Conservation (phyloP, 139 green algal species). For the Monoraphidium neglectum region DNA sequence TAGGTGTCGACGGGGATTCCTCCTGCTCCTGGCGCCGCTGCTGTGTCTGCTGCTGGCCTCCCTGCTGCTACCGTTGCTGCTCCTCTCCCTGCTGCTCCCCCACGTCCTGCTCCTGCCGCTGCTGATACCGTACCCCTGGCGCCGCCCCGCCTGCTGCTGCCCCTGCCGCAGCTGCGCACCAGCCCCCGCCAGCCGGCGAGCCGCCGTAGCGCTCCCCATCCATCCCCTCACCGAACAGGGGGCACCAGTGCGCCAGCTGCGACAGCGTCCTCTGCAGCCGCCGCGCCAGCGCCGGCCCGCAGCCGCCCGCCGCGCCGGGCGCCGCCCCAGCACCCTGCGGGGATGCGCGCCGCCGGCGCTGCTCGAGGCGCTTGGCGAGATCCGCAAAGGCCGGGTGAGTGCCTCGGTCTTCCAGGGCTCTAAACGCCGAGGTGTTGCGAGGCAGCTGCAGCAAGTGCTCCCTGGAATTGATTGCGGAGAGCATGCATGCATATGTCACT, state of each 20-base stretch:
- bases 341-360: background rate
- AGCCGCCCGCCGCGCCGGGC: background rate
- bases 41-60: too few relatives aligned
- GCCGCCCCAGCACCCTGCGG: background rate
- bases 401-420: slow-evolving; percentile 46
- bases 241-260: slow-evolving; percentile 68
- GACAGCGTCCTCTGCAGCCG: slow-evolving; percentile 52
- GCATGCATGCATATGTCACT: background rate
- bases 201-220: too few relatives aligned
- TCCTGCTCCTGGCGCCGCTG: too few relatives aligned
- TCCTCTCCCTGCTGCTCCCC: too few relatives aligned
- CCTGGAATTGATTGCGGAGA: slow-evolving; percentile 20
- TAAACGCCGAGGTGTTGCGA: slow-evolving; percentile 57
- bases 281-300: slow-evolving; percentile 23
- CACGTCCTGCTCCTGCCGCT: too few relatives aligned
- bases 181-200: too few relatives aligned
- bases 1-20: too few relatives aligned
- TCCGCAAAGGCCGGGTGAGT: slow-evolving; percentile 46
- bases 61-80: too few relatives aligned
- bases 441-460: slow-evolving; percentile 67
- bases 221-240: slow-evolving; percentile 44
- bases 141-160: too few relatives aligned
- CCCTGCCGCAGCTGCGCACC: too few relatives aligned
- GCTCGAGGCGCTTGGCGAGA: slow-evolving; percentile 31
- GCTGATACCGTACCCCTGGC: too few relatives aligned